A percentile compares a stretch with the other conserved stretches of the same genome.
phyloP scores from a whole-genome alignment of 2,329 filamentous ascomycete species.

The Lecanicillium sp. region DNA sequence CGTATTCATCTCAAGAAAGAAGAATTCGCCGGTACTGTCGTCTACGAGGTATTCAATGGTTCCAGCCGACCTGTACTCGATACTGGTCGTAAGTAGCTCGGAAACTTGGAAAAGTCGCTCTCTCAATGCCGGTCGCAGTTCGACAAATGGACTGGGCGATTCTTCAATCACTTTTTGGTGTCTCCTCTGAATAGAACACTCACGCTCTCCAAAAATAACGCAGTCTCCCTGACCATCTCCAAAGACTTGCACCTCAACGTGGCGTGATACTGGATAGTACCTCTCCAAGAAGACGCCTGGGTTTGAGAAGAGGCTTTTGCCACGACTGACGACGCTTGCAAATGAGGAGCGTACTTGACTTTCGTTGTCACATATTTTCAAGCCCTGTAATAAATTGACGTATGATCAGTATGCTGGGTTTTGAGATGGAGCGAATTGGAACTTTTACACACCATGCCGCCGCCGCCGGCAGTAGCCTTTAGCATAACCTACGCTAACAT shows the following conservation, averaged over 20 bases:
- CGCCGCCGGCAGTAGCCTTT: constrained; percentile 34
- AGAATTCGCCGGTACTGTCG: constrained; percentile 22
- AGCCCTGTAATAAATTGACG: constrained; percentile 9
- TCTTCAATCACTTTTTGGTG: constrained; percentile 41
- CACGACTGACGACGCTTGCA: constrained; percentile 1
- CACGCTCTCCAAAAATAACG: constrained; percentile 30
- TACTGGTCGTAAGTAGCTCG: background rate
- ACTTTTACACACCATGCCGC: constrained; percentile 30
- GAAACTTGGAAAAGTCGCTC: background rate
- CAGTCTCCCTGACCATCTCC: constrained; percentile 31
- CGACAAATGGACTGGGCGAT: constrained; percentile 12
- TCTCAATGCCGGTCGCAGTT: background rate
- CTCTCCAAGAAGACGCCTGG: constrained; percentile 28
- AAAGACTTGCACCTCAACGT: constrained; percentile 38
- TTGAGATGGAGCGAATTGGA: too few relatives aligned
- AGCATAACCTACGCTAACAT: constrained; percentile 26
- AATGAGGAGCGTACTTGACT: constrained; percentile 3
- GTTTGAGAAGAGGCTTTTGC: constrained; percentile 13
- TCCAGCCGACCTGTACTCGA: constrained; percentile 26
- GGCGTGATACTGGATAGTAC: constrained; percentile 27
- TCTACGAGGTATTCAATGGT: constrained; percentile 34
- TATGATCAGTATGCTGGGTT: too few relatives aligned
- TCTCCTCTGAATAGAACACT: constrained; percentile 37
- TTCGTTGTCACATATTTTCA: constrained; percentile 1
- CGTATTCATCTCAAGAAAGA: constrained; percentile 38